Conservation (phyloP, 176 grass and related monocot genomes). For the Calamus simplicifolius region DNA sequence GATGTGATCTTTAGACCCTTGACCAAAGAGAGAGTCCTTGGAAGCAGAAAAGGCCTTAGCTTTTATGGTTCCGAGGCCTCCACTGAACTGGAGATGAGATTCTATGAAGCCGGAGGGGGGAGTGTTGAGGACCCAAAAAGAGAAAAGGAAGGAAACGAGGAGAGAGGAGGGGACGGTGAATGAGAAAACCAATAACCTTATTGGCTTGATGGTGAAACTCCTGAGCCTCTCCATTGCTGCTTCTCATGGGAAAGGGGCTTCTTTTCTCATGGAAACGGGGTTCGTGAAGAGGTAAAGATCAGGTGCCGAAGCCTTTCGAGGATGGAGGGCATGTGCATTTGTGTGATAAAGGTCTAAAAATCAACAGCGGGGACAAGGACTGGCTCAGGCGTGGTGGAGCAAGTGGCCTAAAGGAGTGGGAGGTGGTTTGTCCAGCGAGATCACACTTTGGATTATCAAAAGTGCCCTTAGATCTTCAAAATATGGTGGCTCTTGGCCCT, state of each 20-base stretch:
- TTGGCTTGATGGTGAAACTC: slow-evolving; percentile 37
- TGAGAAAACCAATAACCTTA: slow-evolving; percentile 35
- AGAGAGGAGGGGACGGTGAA: slow-evolving; percentile 54
- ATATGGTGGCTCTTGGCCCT: too few relatives aligned
- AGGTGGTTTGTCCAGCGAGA: too few relatives aligned
- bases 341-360: too few relatives aligned
- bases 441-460: too few relatives aligned
- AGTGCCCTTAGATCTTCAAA: too few relatives aligned
- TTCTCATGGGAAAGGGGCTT: background rate
- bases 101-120: slow-evolving; percentile 5
- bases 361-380: too few relatives aligned
- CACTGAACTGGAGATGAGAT: slow-evolving; percentile 2
- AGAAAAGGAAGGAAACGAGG: slow-evolving; percentile 57
- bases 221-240: slow-evolving; percentile 50
- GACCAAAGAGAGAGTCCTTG: background rate
- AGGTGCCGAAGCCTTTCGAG: too few relatives aligned
- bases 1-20: background rate
- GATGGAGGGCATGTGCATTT: too few relatives aligned
- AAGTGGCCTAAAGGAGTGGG: too few relatives aligned
- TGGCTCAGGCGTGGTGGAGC: too few relatives aligned
- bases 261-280: background rate
- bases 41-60: slow-evolving; percentile 10
- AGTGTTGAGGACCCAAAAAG: slow-evolving; percentile 43
- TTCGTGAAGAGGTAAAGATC: too few relatives aligned
- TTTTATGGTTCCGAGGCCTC: background rate